Conservation (phyloP, 768 basidiomycete genomes). For the Agaricus sinodeliciosus region DNA sequence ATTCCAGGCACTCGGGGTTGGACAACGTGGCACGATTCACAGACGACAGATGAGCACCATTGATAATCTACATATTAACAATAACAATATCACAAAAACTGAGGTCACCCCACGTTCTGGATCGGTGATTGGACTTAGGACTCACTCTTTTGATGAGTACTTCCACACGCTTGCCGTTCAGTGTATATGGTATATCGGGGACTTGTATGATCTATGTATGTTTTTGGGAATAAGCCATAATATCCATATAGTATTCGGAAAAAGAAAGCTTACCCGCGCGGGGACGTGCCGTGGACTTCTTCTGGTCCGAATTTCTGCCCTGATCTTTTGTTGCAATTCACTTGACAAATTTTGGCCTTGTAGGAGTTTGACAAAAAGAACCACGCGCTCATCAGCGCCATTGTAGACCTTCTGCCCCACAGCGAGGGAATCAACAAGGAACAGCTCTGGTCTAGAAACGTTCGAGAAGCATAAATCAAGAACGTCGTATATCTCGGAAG, state of each 20-base stretch:
- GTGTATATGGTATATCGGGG: conserved; percentile 67
- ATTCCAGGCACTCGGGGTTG: conserved; percentile 65
- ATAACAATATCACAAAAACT: conserved; percentile 9
- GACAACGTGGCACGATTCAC: conserved; percentile 68
- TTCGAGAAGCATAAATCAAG: conserved; percentile 55
- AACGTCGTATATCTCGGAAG: conserved; percentile 77
- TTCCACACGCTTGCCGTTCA: conserved; percentile 79
- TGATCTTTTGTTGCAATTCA: conserved; percentile 50
- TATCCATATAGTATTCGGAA: not conserved
- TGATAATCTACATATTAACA: conserved; percentile 50
- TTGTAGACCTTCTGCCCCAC: conserved; percentile 63
- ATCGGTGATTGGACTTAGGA: conserved; percentile 5
- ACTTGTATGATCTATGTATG: conserved; percentile 57
- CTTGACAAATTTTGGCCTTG: conserved; percentile 41
- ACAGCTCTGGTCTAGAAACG: conserved; percentile 25
- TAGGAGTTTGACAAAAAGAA: conserved; percentile 66
- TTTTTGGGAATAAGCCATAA: conserved; percentile 10
- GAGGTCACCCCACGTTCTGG: conserved; percentile 14
- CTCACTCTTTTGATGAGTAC: conserved; percentile 70
- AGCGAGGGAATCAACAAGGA: conserved; percentile 56
- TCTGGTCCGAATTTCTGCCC: conserved; percentile 50
- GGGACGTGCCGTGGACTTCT: conserved; percentile 76
- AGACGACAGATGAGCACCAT: conserved; percentile 60
- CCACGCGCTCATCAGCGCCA: conserved; percentile 68
- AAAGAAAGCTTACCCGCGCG: conserved; percentile 41